Evolutionary conservation across 495 filamentous ascomycete genomes (phyloP), one percentile per base, ranked within the genome.

Genomic region (Paragyromitra xinjiangensis): DNA sequence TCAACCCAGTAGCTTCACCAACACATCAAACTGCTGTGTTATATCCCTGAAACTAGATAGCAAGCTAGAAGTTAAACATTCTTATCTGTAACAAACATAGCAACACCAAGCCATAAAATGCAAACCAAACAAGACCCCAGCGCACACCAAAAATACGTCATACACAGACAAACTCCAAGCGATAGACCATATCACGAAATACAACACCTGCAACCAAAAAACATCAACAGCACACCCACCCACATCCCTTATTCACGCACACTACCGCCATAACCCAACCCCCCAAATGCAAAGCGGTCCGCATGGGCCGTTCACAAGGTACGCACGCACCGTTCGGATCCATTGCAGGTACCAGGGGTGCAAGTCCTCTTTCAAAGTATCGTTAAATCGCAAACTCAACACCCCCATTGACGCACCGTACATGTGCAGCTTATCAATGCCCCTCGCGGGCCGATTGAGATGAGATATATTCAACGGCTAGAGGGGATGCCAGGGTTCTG

Each of bases 391-490:
- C 55, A 59, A 6, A 12, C 29, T 16, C 29, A 59, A 34, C 29
- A 59, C 24, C 51, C 24, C 1, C 29, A 16, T 59, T 59, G 5
- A 59, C n/a, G 4, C 29, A 39, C 26, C 11, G 5, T 37, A 6
- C 55, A 59, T 59, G 11, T 61, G 14, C 29, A 37, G 26, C 56
- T 37, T 39, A 56, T 29, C 19, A 29, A 51, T 56, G 53, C 6
- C 24, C 0, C 12, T 37, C 29, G 26, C 29, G 7, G 56, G 26
- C 29, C 26, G 12, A 34, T 5, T 22, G 9, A 59, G 16, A 37
- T n/a, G 26, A 59, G 26, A 59, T 59, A 59, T n/a, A n/a, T 11
- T 6, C 56, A 59, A 59, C 53, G 37, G 29, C 26, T 29, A 59
- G 1, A 59, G 29, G 29, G 37, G 37, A 12, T 3, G 12, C 6